These are phyloP conservation scores for Paraphaeosphaeria sporulosa DNA, from an alignment of 2,329 filamentous ascomycete species.

Conservation along the genomic window DNA sequence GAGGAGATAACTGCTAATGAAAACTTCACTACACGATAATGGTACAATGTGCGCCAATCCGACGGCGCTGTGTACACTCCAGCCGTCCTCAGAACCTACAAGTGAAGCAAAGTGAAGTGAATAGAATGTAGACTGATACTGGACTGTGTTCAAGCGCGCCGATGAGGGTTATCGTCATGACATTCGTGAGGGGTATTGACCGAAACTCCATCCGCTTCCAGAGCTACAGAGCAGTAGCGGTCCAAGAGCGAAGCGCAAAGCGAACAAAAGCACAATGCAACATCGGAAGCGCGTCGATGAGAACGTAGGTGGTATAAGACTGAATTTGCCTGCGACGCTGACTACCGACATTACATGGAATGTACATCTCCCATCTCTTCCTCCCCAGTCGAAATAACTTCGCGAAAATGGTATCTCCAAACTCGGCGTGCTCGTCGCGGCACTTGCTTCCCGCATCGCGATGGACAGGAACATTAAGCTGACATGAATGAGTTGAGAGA, in stretches of 20 bases:
- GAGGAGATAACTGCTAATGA: neutral
- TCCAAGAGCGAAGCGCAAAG: slow-evolving; percentile 4
- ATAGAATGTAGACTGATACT: neutral
- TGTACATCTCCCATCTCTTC: slow-evolving; percentile 31
- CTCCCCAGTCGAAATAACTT: slow-evolving; percentile 32
- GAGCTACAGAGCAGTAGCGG: neutral
- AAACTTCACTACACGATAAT: slow-evolving; percentile 12
- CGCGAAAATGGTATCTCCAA: slow-evolving; percentile 40
- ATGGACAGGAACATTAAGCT: slow-evolving; percentile 27
- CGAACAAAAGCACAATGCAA: slow-evolving; percentile 33
- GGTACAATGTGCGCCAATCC: slow-evolving; percentile 5
- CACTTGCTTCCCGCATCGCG: slow-evolving; percentile 28
- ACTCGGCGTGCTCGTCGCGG: slow-evolving; percentile 25
- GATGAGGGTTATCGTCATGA: slow-evolving; percentile 20
- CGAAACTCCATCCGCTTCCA: slow-evolving; percentile 10
- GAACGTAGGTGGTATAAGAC: slow-evolving; percentile 32
- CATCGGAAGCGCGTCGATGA: slow-evolving; percentile 34
- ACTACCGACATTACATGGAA: slow-evolving; percentile 47
- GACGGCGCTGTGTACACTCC: slow-evolving; percentile 7
- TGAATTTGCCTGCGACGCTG: slow-evolving; percentile 49
- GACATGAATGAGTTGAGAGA: slow-evolving; percentile 23
- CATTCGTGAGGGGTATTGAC: slow-evolving; percentile 19
- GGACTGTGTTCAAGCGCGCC: slow-evolving; percentile 12
- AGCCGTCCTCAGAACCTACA: slow-evolving; percentile 8
- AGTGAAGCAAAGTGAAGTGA: neutral